Conservation (phyloP, 345 rosid species). For the Rhodomyrtus tomentosa region DNA sequence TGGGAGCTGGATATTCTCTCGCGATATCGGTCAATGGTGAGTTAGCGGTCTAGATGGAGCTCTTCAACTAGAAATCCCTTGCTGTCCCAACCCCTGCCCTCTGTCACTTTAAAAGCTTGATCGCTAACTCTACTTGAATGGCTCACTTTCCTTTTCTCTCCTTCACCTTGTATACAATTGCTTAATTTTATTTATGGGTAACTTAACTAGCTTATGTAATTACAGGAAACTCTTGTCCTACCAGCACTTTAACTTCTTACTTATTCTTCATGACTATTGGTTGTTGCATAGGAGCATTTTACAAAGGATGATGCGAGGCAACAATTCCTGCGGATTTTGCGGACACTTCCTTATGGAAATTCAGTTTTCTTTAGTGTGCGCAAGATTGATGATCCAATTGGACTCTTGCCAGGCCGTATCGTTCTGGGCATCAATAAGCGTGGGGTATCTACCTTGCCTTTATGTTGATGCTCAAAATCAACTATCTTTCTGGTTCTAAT, state of each 20-base stretch:
- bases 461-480: not conserved
- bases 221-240: not conserved
- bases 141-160: not conserved
- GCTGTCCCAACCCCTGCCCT: not conserved
- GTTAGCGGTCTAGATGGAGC: constrained; percentile 1
- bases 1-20: constrained; percentile 95
- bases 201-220: not conserved
- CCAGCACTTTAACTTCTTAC: not conserved
- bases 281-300: constrained; percentile 54
- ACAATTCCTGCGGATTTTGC: constrained; percentile 73
- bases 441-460: constrained; percentile 41
- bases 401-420: constrained; percentile 87
- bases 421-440: constrained; percentile 93
- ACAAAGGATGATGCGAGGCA: constrained; percentile 97
- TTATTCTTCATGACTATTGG: not conserved
- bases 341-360: constrained; percentile 84
- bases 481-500: not conserved
- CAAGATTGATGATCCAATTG: constrained; percentile 97
- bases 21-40: constrained; percentile 79
- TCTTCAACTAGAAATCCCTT: not conserved
- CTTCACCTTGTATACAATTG: not conserved
- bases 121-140: not conserved
- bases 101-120: not conserved
- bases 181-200: not conserved
- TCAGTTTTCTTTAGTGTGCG: constrained; percentile 90